Conservation (phyloP, 441 rosid genomes). For the Iberis amara region DNA sequence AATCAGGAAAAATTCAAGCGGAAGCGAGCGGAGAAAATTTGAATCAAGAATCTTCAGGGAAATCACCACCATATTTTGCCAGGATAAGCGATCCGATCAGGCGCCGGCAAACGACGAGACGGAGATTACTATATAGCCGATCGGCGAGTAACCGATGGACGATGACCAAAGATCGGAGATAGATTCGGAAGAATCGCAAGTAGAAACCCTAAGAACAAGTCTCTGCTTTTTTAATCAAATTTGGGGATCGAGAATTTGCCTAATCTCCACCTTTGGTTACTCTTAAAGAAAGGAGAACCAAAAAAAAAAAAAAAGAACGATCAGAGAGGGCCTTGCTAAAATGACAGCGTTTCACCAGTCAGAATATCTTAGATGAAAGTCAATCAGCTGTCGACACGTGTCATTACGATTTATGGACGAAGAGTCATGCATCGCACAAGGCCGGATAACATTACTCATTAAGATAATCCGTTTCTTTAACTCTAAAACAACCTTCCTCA, state of each 20-base stretch:
- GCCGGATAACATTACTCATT: conserved; percentile 33
- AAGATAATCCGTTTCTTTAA: conserved; percentile 19
- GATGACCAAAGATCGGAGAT: conserved; percentile 6
- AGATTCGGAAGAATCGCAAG: not conserved
- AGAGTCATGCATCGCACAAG: conserved; percentile 25
- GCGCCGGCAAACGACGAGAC: conserved; percentile 30
- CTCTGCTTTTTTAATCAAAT: conserved; percentile 11
- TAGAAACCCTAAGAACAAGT: conserved; percentile 3
- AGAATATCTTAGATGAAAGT: conserved; percentile 12
- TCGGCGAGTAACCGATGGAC: not conserved
- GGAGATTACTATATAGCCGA: conserved; percentile 3
- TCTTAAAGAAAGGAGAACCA: conserved; percentile 27
- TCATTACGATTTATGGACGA: not conserved
- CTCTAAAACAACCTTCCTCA: too few species aligned
- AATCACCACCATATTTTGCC: conserved; percentile 41
- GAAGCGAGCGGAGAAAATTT: conserved; percentile 18
- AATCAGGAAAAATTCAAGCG: conserved; percentile 15
- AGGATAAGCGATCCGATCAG: conserved; percentile 32
- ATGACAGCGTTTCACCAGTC: conserved; percentile 25
- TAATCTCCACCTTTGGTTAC: conserved; percentile 28
- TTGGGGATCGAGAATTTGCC: conserved; percentile 36
- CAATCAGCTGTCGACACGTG: conserved; percentile 20
- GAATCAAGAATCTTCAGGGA: conserved; percentile 30
- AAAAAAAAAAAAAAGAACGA: not conserved
- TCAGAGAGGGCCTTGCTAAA: conserved; percentile 13